phyloP scores from a whole-genome alignment of 345 rosid species.

The Turnera subulata region DNA sequence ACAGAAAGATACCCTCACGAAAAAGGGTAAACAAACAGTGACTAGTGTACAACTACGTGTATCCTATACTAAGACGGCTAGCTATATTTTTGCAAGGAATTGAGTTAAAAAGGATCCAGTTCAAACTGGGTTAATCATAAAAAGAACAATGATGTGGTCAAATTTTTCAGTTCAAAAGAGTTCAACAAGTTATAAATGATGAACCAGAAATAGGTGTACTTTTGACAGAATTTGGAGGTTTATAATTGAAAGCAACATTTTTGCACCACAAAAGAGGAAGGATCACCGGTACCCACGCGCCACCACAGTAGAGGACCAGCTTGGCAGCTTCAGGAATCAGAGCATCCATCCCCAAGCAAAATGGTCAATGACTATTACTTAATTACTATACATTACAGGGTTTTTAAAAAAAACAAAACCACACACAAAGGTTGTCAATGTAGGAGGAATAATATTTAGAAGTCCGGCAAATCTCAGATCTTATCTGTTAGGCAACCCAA shows the following conservation, averaged over 20 bases:
- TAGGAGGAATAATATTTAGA: slow-evolving; percentile 2
- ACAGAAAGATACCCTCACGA: not conserved
- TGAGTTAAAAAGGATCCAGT: too few species aligned
- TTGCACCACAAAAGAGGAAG: not conserved
- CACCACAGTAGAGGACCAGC: not conserved
- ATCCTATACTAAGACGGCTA: too few species aligned
- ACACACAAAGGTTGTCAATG: slow-evolving; percentile 13
- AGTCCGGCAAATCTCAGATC: slow-evolving; percentile 13
- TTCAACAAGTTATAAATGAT: not conserved
- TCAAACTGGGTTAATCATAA: not conserved
- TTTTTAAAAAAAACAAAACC: not conserved
- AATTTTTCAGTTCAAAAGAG: not conserved
- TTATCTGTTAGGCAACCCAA: not conserved
- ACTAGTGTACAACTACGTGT: too few species aligned
- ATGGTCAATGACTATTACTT: not conserved
- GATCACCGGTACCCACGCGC: slow-evolving; percentile 1
- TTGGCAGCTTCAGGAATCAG: not conserved
- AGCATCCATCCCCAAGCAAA: slow-evolving; percentile 12
- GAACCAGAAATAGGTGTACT: not conserved
- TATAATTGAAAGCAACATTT: slow-evolving; percentile 2
- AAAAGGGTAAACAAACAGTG: too few species aligned
- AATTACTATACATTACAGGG: too few species aligned
- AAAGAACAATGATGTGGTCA: not conserved
- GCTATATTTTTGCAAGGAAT: too few species aligned
- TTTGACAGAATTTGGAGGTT: not conserved